Base-by-base conservation (phyloP, 2,329 filamentous ascomycete genomes). In the Nannizziopsis barbatae region DNA sequence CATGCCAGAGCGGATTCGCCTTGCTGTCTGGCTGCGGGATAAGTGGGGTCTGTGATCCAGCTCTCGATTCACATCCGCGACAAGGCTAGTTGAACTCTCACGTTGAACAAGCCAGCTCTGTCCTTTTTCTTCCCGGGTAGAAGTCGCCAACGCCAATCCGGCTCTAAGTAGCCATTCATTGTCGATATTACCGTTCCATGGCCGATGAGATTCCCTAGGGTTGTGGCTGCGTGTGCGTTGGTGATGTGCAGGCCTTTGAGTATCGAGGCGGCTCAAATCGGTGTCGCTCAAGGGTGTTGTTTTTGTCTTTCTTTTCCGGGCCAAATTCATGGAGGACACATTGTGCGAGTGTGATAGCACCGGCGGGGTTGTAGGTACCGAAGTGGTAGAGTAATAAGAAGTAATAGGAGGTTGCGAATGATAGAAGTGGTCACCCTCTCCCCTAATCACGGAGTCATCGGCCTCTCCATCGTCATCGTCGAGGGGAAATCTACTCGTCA, bases 131-230 rank as follows among this genome's bases (percentile, higher is more conserved):
- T 81, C 77, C 33, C 76, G 67, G 4, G 76, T 72, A 15, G 76
- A 71, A 3, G 74, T 72, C 1, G 76, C 73, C 4, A 80, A 72
- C 0, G 73, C 71, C 6, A 77, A 68, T 2, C 76, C 76, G 0
- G 77, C 74, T 45, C 77, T 74, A 39, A 78, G 71, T 47, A 81
- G 66, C 78, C 78, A 81, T 58, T 76, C 75, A 43, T 76, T 69
- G 45, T 74, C 68, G 7, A 57, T 49, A 5, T 41, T 47, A 8
- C 55, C 42, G 11, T 51, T 52, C 7, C 50, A 52, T 22, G 48
- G 20, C 42, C 44, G 22, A n/a, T 42, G 22, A 27, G 22, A 42
- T 48, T 47, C 52, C 47, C 32, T 46, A 2, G 39, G 45, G 31
- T 38, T 47, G 38, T 47, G 49, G 42, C 45, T 54, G 39, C 30